These are phyloP conservation scores for Ormosia semicastrata DNA, from an alignment of 306 rosid species.

Conservation along the genomic window DNA sequence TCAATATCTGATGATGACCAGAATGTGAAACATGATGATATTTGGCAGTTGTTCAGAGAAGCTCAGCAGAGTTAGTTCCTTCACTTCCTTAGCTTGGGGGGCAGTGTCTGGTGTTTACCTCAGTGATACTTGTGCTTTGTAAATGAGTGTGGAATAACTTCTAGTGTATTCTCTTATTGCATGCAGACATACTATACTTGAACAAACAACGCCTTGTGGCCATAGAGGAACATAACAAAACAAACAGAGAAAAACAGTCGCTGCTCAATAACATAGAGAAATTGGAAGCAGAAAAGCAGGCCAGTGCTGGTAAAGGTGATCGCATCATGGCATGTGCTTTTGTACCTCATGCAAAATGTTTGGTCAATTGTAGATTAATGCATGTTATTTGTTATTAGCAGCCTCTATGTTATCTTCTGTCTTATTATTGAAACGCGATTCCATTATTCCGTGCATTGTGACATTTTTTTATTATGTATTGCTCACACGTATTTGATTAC, in stretches of 20 bases:
- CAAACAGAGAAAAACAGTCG: constrained; percentile 49
- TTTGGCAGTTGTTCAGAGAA: constrained; percentile 74
- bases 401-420: not conserved
- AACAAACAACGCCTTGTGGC: constrained; percentile 67
- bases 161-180: constrained; percentile 4
- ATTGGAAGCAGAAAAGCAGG: constrained; percentile 58
- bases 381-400: not conserved
- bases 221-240: constrained; percentile 55
- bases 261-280: constrained; percentile 52
- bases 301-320: constrained; percentile 48
- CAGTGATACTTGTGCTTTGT: not conserved
- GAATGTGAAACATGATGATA: constrained; percentile 36
- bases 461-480: not conserved
- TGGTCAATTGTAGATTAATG: constrained; percentile 15
- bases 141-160: constrained; percentile 13
- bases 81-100: not conserved
- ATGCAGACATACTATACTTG: constrained; percentile 65
- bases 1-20: constrained; percentile 33
- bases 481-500: not conserved
- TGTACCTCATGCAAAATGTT: not conserved
- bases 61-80: constrained; percentile 79
- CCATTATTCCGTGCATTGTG: not conserved
- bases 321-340: constrained; percentile 15
- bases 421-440: not conserved
- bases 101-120: not conserved